Percentiles rank a stretch among this genome's conserved stretches.
Conservation (phyloP, 352 stramenopile species). For the Pythium myriotylum region DNA sequence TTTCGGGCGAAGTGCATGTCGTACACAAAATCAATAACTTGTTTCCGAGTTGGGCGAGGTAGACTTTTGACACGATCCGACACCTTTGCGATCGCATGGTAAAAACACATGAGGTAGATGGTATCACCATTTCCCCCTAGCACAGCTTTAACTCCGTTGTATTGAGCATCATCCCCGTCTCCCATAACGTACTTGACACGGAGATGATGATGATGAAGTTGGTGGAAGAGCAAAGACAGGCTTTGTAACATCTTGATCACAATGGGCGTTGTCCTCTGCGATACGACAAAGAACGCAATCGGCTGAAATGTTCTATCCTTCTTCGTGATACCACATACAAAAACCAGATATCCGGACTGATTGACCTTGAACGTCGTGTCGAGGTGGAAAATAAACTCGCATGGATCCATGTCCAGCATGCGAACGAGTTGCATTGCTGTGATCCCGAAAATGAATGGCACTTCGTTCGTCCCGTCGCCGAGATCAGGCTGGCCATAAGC, state of each 20-base stretch:
- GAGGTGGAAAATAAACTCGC: neutral
- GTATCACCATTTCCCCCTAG: neutral
- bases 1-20: neutral
- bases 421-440: conserved; percentile 3
- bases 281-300: neutral
- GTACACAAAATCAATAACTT: neutral
- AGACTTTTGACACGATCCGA: neutral
- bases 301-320: neutral
- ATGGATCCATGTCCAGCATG: neutral
- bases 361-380: neutral
- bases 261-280: neutral
- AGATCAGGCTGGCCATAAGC: neutral
- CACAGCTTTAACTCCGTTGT: neutral
- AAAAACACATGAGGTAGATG: neutral
- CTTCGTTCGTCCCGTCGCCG: conserved; percentile 3
- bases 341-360: neutral
- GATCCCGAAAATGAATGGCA: conserved; percentile 14
- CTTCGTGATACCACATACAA: neutral
- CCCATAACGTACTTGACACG: neutral
- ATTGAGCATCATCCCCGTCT: neutral
- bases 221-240: neutral
- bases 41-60: neutral
- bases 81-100: neutral
- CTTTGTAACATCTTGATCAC: neutral
- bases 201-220: neutral